These are phyloP conservation scores for Trypanosoma melophagium DNA, from an alignment of 208 protist genomes.

Conservation along the genomic window DNA sequence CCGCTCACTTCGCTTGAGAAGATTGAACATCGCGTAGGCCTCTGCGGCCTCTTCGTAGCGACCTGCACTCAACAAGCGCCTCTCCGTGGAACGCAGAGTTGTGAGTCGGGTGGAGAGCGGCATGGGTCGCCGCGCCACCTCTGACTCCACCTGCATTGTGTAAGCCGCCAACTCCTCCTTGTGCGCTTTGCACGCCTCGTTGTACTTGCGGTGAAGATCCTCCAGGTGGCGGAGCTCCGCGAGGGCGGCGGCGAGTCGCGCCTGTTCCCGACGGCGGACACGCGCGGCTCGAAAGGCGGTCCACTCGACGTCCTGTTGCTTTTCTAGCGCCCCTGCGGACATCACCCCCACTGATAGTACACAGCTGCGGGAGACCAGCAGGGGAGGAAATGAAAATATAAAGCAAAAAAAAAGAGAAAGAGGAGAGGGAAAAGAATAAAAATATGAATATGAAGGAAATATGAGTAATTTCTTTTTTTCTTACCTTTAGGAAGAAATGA, in stretches of 20 bases:
- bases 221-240: conserved; percentile 24
- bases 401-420: no score
- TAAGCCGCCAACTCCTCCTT: conserved; percentile 49
- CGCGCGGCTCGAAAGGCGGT: conserved; percentile 50
- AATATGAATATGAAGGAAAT: not conserved
- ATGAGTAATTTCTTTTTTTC: no score
- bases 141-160: conserved; percentile 2
- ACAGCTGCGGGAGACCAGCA: no score
- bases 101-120: conserved; percentile 28
- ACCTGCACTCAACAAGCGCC: conserved; percentile 30
- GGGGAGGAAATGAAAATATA: no score
- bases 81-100: conserved; percentile 35
- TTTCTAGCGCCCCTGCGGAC: conserved; percentile 23
- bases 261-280: conserved; percentile 18
- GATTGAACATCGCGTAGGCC: conserved; percentile 13
- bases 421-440: no score
- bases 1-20: not conserved
- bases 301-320: conserved; percentile 57
- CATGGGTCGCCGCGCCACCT: conserved; percentile 42
- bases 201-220: conserved; percentile 32
- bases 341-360: no score
- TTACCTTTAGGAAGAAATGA: no score
- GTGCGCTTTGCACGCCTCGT: conserved; percentile 35
- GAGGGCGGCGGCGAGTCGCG: conserved; percentile 14
- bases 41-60: conserved; percentile 38